A percentile compares a stretch with the other conserved stretches of the same genome.
These are phyloP conservation scores for Dioscorea dumetorum DNA, from an alignment of 106 monocot species.

Conservation along the genomic window DNA sequence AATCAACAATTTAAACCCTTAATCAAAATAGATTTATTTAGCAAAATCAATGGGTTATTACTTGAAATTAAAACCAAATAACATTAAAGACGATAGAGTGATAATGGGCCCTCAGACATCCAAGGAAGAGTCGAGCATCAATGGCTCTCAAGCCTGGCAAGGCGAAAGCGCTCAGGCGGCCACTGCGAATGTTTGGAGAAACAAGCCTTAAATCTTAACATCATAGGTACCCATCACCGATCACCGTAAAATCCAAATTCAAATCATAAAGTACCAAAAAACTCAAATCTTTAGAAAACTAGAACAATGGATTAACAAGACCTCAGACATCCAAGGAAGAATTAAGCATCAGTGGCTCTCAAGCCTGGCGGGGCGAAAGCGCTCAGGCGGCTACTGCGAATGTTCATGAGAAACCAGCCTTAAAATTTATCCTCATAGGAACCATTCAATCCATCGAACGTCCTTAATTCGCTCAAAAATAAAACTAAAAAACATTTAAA, in stretches of 20 bases:
- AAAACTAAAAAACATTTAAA: not conserved
- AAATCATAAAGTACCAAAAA: too few relatives aligned
- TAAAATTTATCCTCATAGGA: not conserved
- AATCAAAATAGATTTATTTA: too few relatives aligned
- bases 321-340: constrained; percentile 2
- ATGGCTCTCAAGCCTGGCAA: constrained; percentile 1
- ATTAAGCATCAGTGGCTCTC: not conserved
- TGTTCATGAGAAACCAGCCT: not conserved
- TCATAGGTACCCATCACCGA: not conserved
- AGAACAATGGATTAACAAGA: too few relatives aligned
- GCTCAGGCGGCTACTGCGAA: constrained; percentile 1
- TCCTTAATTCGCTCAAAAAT: not conserved
- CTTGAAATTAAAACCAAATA: too few relatives aligned
- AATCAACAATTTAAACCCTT: too few relatives aligned
- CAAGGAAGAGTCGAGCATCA: constrained; percentile 1
- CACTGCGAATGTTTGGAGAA: not conserved
- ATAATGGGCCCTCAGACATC: not conserved
- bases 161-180: constrained; percentile 2
- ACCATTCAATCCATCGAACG: not conserved
- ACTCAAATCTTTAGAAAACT: too few relatives aligned
- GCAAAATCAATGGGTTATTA: too few relatives aligned
- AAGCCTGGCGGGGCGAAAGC: not conserved
- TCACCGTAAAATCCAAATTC: too few relatives aligned
- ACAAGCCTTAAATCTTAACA: not conserved
- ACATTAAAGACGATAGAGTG: too few relatives aligned